These are phyloP conservation scores for Pyricularia sp. DNA, from an alignment of 2,329 filamentous ascomycete species.

Conservation along the genomic window DNA sequence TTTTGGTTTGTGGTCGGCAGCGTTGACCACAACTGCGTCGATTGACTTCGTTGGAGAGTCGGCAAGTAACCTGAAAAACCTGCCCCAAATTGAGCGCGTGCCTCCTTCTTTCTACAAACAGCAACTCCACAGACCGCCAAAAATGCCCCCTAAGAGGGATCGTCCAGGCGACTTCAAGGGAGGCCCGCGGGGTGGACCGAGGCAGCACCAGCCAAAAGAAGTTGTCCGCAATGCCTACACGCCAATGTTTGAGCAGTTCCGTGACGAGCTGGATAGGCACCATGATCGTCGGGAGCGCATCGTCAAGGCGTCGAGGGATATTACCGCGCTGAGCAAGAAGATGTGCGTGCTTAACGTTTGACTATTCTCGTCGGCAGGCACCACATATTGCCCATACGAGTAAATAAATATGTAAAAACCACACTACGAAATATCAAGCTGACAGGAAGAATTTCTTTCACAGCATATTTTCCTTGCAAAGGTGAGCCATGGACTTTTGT, in stretches of 20 bases:
- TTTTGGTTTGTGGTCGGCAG: not conserved
- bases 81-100: not conserved
- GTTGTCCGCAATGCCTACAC: constrained; percentile 37
- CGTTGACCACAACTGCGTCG: not conserved
- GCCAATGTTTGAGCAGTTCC: constrained; percentile 74
- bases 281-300: constrained; percentile 84
- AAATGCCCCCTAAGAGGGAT: constrained; percentile 3
- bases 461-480: constrained; percentile 2
- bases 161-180: constrained; percentile 1
- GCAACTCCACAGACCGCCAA: not conserved
- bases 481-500: not conserved
- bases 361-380: not conserved
- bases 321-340: constrained; percentile 92
- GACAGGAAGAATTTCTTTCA: not conserved
- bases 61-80: not conserved
- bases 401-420: not conserved
- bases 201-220: constrained; percentile 16
- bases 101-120: not conserved
- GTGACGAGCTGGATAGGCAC: constrained; percentile 81
- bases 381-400: not conserved
- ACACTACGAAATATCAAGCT: not conserved
- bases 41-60: not conserved
- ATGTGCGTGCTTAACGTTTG: not conserved
- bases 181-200: not conserved
- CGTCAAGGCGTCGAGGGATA: constrained; percentile 82